Evolutionary conservation across 176 grass and related monocot species (phyloP).

Genomic region (Pontederia crassipes): DNA sequence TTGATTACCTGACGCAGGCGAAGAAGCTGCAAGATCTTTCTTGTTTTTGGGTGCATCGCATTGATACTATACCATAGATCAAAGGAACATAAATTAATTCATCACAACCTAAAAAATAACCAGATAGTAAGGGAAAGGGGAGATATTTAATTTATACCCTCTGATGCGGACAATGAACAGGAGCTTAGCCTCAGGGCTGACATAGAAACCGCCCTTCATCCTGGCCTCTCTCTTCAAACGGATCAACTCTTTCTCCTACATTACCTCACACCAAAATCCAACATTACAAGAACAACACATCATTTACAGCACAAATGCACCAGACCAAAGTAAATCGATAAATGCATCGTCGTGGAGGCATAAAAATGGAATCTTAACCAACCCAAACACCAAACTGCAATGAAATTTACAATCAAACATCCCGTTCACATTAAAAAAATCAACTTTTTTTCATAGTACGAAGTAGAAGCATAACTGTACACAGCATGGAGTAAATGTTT

Average conservation of each 20-base stretch:
- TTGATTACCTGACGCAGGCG: slow-evolving; percentile 84
- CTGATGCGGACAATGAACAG: slow-evolving; percentile 81
- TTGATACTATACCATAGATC: slow-evolving; percentile 53
- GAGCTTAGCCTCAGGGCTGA: slow-evolving; percentile 74
- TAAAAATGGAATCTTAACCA: not conserved
- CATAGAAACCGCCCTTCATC: slow-evolving; percentile 96
- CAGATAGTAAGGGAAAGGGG: not conserved
- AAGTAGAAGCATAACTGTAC: no score
- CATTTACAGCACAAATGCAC: no score
- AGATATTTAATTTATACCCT: slow-evolving; percentile 43
- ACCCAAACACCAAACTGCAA: not conserved
- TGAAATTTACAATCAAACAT: no score
- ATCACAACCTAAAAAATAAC: not conserved
- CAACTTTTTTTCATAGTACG: no score
- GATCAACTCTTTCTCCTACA: slow-evolving; percentile 82
- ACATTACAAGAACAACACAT: no score
- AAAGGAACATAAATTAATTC: not conserved
- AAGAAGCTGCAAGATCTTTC: no score
- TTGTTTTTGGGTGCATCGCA: slow-evolving; percentile 92
- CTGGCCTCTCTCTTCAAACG: slow-evolving; percentile 83
- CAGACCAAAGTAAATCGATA: no score
- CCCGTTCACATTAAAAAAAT: no score
- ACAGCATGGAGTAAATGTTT: no score
- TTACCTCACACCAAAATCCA: no score
- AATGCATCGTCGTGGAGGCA: no score